These are phyloP conservation scores for Daedalea quercina DNA, from an alignment of 768 basidiomycete genomes.

Conservation along the genomic window DNA sequence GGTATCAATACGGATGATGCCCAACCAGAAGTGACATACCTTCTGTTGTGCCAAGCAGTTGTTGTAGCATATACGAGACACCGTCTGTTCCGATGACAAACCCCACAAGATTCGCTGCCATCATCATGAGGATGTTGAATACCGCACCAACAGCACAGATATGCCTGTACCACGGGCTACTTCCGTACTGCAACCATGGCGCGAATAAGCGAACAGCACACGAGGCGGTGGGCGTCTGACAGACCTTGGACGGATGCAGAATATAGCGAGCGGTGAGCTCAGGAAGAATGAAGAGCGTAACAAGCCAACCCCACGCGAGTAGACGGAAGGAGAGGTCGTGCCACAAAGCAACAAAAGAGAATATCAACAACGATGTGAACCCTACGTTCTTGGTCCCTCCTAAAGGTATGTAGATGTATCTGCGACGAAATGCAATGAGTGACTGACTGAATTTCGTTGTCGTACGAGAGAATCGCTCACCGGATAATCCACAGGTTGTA, in stretches of 20 bases:
- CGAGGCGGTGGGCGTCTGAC: slow-evolving; percentile 18
- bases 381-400: slow-evolving; percentile 60
- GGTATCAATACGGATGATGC: not conserved
- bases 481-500: slow-evolving; percentile 95
- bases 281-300: slow-evolving; percentile 84
- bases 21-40: slow-evolving; percentile 36
- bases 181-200: slow-evolving; percentile 50
- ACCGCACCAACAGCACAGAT: slow-evolving; percentile 78
- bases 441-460: not conserved
- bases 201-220: not conserved
- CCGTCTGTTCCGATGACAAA: slow-evolving; percentile 91
- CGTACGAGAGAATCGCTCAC: slow-evolving; percentile 35
- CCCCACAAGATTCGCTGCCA: slow-evolving; percentile 88
- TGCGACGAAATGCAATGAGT: slow-evolving; percentile 23
- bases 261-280: slow-evolving; percentile 61
- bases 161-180: slow-evolving; percentile 77
- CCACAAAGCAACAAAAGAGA: slow-evolving; percentile 97
- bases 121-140: slow-evolving; percentile 82
- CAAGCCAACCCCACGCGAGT: slow-evolving; percentile 95
- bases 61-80: slow-evolving; percentile 51
- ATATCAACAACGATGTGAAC: slow-evolving; percentile 70
- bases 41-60: slow-evolving; percentile 57
- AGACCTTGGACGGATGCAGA: slow-evolving; percentile 60
- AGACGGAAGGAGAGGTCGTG: slow-evolving; percentile 87
- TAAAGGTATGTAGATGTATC: slow-evolving; percentile 92